Percentiles rank a stretch among this genome's conserved stretches.
These are phyloP conservation scores for Phytophthora niederhauseri DNA, from an alignment of 352 stramenopile species.

Conservation along the genomic window DNA sequence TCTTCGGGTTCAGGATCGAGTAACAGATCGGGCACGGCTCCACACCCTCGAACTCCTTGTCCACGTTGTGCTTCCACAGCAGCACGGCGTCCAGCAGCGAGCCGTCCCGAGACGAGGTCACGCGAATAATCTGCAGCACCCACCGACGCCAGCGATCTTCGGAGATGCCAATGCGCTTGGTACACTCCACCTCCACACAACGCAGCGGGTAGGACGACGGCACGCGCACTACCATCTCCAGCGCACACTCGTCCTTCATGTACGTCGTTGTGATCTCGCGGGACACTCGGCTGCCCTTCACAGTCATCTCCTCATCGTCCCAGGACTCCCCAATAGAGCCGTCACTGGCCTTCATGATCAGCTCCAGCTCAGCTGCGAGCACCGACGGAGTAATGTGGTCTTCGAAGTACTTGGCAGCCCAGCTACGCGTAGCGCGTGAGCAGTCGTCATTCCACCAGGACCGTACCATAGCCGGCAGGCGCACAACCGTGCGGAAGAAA, in stretches of 20 bases:
- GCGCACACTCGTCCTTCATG: conserved; percentile 92
- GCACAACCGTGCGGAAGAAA: conserved; percentile 85
- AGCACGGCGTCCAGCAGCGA: conserved; percentile 92
- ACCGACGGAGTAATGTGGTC: conserved; percentile 87
- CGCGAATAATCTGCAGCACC: conserved; percentile 94
- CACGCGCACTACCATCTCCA: conserved; percentile 92
- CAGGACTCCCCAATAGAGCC: conserved; percentile 46
- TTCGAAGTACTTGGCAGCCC: conserved; percentile 90
- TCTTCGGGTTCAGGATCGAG: conserved; percentile 92
- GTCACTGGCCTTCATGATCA: conserved; percentile 71
- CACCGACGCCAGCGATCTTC: conserved; percentile 93
- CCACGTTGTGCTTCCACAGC: conserved; percentile 93
- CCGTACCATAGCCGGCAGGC: conserved; percentile 86
- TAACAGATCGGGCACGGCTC: conserved; percentile 94
- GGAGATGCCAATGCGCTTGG: conserved; percentile 89
- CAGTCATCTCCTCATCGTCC: conserved; percentile 84
- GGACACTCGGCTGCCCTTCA: conserved; percentile 88
- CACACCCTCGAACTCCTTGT: conserved; percentile 93
- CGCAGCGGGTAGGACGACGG: conserved; percentile 89
- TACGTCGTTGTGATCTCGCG: conserved; percentile 92
- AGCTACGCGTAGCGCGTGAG: conserved; percentile 75
- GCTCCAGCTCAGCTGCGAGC: conserved; percentile 71
- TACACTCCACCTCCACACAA: conserved; percentile 92
- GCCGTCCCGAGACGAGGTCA: conserved; percentile 88
- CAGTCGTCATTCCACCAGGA: conserved; percentile 93